These are phyloP conservation scores for Sicyos baderoa DNA, from an alignment of 306 rosid species.

Conservation along the genomic window DNA sequence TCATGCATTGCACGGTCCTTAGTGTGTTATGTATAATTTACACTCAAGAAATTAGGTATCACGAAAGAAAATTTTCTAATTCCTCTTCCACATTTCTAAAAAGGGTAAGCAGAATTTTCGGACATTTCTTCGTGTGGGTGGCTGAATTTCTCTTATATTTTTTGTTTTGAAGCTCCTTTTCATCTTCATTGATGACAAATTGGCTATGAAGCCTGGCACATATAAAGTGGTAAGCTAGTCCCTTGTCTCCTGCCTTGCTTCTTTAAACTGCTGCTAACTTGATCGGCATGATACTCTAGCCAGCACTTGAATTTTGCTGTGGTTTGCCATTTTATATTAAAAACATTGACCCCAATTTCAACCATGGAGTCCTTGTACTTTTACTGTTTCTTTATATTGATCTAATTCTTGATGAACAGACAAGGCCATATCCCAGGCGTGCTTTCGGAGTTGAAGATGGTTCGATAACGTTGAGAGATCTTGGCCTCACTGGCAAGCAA, in stretches of 20 bases:
- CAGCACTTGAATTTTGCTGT: background rate
- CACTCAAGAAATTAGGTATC: background rate
- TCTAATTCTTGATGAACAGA: slow-evolving; percentile 33
- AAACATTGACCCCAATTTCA: background rate
- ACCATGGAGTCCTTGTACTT: slow-evolving; percentile 16
- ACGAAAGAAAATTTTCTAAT: background rate
- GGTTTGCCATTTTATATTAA: background rate
- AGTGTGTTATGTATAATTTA: background rate
- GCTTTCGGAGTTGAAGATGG: slow-evolving; percentile 40
- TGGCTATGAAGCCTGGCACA: slow-evolving; percentile 50
- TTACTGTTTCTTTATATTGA: background rate
- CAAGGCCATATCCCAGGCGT: slow-evolving; percentile 60
- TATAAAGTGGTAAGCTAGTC: slow-evolving; percentile 59
- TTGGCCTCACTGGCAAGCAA: slow-evolving; percentile 65
- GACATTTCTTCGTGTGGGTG: background rate
- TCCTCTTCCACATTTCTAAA: background rate
- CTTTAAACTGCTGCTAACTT: background rate
- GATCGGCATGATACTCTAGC: background rate
- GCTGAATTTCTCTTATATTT: background rate
- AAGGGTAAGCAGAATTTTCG: background rate
- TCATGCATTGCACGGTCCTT: background rate
- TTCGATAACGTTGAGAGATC: slow-evolving; percentile 46
- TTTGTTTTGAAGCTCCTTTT: slow-evolving; percentile 46
- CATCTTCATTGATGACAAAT: slow-evolving; percentile 46
- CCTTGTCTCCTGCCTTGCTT: background rate